Evolutionary conservation across 345 rosid species (phyloP).

Genomic region (Cardiospermum halicacabum): DNA sequence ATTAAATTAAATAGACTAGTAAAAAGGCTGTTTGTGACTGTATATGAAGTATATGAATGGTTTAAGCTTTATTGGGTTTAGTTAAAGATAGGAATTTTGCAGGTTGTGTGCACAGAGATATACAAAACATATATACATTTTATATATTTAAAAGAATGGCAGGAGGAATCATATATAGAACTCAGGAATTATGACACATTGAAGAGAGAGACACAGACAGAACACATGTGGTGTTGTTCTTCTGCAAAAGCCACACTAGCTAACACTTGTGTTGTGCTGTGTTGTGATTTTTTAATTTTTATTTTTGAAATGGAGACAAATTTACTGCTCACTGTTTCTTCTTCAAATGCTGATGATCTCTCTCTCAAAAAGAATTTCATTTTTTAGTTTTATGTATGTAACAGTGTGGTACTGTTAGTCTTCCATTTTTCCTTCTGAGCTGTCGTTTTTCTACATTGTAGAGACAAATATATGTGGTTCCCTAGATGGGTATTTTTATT

Average conservation of each 20-base stretch:
- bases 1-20: constrained; percentile 10
- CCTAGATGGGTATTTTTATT: constrained; percentile 26
- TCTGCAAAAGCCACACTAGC: constrained; percentile 20
- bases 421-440: neutral
- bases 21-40: constrained; percentile 47
- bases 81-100: constrained; percentile 38
- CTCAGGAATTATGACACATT: constrained; percentile 20
- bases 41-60: constrained; percentile 26
- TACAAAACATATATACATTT: constrained; percentile 2
- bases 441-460: constrained; percentile 18
- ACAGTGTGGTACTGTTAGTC: neutral
- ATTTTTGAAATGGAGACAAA: constrained; percentile 19
- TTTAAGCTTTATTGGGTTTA: constrained; percentile 38
- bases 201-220: neutral
- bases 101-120: constrained; percentile 23
- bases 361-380: too few relatives aligned
- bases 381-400: too few relatives aligned
- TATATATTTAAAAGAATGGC: constrained; percentile 16
- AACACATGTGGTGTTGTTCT: constrained; percentile 13
- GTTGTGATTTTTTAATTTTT: too few relatives aligned
- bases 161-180: constrained; percentile 18
- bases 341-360: constrained; percentile 19
- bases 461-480: constrained; percentile 26
- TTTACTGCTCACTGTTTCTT: constrained; percentile 17
- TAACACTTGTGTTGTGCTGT: too few relatives aligned